Conservation (phyloP, 2,329 filamentous ascomycete species). For the Pseudogymnoascus pannorum region DNA sequence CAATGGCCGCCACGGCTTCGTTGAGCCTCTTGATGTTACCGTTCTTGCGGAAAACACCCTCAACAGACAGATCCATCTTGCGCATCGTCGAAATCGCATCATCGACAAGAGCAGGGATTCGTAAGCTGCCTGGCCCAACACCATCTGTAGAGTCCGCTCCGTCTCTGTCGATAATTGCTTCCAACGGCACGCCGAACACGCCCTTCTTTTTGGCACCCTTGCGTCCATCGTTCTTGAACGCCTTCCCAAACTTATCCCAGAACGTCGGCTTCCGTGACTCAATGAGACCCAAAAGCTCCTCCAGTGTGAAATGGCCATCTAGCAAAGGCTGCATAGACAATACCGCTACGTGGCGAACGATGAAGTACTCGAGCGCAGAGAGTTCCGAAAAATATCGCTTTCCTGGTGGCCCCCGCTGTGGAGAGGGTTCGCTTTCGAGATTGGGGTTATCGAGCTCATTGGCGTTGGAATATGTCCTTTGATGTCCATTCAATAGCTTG, state of each 20-base stretch:
- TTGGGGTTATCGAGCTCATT: slow-evolving; percentile 41
- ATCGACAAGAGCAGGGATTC: slow-evolving; percentile 90
- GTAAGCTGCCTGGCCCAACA: slow-evolving; percentile 82
- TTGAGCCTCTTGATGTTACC: slow-evolving; percentile 93
- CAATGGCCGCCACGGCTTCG: slow-evolving; percentile 78
- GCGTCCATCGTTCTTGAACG: slow-evolving; percentile 78
- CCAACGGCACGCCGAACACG: slow-evolving; percentile 83
- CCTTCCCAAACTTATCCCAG: slow-evolving; percentile 97
- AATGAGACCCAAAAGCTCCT: slow-evolving; percentile 86
- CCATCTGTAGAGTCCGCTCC: slow-evolving; percentile 97
- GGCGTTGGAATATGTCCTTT: slow-evolving; percentile 56
- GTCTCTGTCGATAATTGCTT: slow-evolving; percentile 83
- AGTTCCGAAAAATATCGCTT: slow-evolving; percentile 95
- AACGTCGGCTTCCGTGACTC: slow-evolving; percentile 91
- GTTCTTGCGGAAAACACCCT: slow-evolving; percentile 98
- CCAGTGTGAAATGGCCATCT: slow-evolving; percentile 83
- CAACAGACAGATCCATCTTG: slow-evolving; percentile 97
- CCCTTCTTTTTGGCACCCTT: slow-evolving; percentile 84
- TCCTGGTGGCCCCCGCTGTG: slow-evolving; percentile 26
- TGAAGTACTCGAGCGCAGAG: slow-evolving; percentile 93
- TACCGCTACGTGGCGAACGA: slow-evolving; percentile 89
- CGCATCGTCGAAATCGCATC: slow-evolving; percentile 91
- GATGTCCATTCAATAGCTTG: slow-evolving; percentile 60
- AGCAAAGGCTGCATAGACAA: slow-evolving; percentile 90
- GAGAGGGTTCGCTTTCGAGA: slow-evolving; percentile 39